These are phyloP conservation scores for Cornus kousa DNA, from an alignment of 148 eudicot species.

Conservation along the genomic window DNA sequence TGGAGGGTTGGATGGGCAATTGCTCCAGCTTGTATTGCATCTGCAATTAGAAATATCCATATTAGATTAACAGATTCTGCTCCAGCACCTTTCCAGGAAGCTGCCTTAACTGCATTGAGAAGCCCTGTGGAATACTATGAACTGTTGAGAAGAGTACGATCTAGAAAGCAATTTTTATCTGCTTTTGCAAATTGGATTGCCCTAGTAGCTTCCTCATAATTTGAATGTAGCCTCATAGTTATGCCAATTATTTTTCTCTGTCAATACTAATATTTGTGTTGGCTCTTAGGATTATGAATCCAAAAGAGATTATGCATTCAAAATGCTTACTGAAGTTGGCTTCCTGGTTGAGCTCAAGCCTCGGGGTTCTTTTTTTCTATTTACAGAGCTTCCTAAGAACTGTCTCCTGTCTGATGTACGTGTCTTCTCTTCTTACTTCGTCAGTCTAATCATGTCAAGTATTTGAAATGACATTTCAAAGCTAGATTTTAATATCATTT, in stretches of 20 bases:
- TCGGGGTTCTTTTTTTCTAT: constrained; percentile 79
- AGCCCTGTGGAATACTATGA: constrained; percentile 57
- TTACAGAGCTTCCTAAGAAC: constrained; percentile 69
- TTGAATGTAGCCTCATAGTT: neutral
- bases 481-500: neutral
- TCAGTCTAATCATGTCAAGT: neutral
- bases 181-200: neutral
- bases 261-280: constrained; percentile 15
- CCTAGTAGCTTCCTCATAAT: neutral
- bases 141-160: constrained; percentile 53
- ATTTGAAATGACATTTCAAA: neutral
- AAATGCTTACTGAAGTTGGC: constrained; percentile 67
- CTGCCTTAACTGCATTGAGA: constrained; percentile 78
- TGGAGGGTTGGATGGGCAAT: constrained; percentile 99
- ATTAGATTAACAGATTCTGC: constrained; percentile 83
- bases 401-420: constrained; percentile 70
- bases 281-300: constrained; percentile 64
- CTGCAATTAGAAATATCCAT: constrained; percentile 84
- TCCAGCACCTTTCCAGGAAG: constrained; percentile 98
- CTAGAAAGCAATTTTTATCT: neutral
- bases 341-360: constrained; percentile 61
- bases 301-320: constrained; percentile 57
- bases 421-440: constrained; percentile 11
- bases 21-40: constrained; percentile 69
- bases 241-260: neutral